Percentiles rank a stretch among this genome's conserved stretches.
phyloP scores from a whole-genome alignment of 1,284 basidiomycete species.

The Anthracocystis panici-leucophaei region DNA sequence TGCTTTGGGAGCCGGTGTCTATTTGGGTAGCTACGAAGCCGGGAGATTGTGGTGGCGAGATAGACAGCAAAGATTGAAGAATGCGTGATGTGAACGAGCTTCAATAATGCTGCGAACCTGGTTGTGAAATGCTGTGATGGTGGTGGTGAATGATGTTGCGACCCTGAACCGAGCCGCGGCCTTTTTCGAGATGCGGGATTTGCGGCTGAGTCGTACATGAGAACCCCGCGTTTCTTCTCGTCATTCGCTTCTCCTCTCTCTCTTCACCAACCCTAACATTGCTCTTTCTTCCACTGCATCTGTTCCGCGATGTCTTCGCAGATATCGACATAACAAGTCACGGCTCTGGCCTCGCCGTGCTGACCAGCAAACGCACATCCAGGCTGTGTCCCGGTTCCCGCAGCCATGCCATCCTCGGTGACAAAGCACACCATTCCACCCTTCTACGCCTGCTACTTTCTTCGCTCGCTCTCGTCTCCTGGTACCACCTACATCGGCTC shows the following conservation, averaged over 20 bases:
- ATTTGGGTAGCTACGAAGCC: slow-evolving; percentile 61
- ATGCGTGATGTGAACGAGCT: slow-evolving; percentile 3
- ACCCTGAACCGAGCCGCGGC: neutral
- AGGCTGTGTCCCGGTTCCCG: no score
- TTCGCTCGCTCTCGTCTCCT: slow-evolving; percentile 72
- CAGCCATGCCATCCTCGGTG: slow-evolving; percentile 51
- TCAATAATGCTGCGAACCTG: no score
- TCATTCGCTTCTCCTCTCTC: neutral
- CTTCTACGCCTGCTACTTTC: slow-evolving; percentile 89
- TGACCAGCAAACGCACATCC: neutral
- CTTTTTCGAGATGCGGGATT: neutral
- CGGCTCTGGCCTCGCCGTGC: neutral
- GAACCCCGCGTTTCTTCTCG: slow-evolving; percentile 20
- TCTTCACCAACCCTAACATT: neutral
- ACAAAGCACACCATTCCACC: slow-evolving; percentile 77
- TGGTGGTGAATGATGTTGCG: no score
- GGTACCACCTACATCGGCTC: slow-evolving; percentile 80
- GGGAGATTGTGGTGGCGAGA: slow-evolving; percentile 64
- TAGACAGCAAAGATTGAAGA: slow-evolving; percentile 27
- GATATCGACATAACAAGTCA: neutral
- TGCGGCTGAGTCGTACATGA: neutral
- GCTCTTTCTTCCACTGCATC: neutral
- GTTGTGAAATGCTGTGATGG: no score
- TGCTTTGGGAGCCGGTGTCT: slow-evolving; percentile 63
- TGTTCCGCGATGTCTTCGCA: slow-evolving; percentile 2